Base-by-base conservation (phyloP, 2,329 filamentous ascomycete genomes). In the Colletotrichum horii region DNA sequence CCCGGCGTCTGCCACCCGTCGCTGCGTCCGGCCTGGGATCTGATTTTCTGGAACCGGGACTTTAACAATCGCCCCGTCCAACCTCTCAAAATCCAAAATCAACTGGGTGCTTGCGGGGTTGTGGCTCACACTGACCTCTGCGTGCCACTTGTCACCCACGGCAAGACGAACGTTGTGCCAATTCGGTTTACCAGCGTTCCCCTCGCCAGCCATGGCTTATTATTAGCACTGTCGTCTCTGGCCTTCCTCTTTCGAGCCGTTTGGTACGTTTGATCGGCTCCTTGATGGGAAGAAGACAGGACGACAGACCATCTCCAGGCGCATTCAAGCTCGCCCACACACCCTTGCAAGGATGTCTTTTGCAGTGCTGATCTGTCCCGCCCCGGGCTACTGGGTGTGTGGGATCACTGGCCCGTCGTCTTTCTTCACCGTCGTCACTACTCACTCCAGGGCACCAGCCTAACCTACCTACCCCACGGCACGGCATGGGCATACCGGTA, bases 141-240 rank as follows among this genome's bases (percentile, higher is more conserved):
- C 22, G 48, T 71, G 71, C 66, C 71, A 74, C 66, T 71, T 65
- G 66, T 66, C 71, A 74, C 58, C 26, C 32, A 52, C 52, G 52
- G 72, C 72, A 73, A 58, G 73, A 75, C 48, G 73, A 75, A 75
- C 69, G 69, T 67, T 68, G 70, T 58, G 38, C 48, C 61, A 66
- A 24, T 36, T 32, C 15, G 6, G 26, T 34, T 26, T 72, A 16
- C 68, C 73, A 68, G 69, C 73, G 69, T 72, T 15, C 32, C 69
- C 73, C 74, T 73, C 71, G 71, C 52, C 60, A 70, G 34, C 52
- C 48, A 22, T 75, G 71, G 66, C 74, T 76, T 75, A 76, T 76
- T 76, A 65, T 76, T 76, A 76, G 74, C 24, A 76, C 66, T 16
- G 32, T 22, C 52, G 48, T 26, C 60, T 62, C 64, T 55, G 66